These are phyloP conservation scores for Paramyrothecium roridum DNA, from an alignment of 2,329 filamentous ascomycete genomes.

Conservation along the genomic window DNA sequence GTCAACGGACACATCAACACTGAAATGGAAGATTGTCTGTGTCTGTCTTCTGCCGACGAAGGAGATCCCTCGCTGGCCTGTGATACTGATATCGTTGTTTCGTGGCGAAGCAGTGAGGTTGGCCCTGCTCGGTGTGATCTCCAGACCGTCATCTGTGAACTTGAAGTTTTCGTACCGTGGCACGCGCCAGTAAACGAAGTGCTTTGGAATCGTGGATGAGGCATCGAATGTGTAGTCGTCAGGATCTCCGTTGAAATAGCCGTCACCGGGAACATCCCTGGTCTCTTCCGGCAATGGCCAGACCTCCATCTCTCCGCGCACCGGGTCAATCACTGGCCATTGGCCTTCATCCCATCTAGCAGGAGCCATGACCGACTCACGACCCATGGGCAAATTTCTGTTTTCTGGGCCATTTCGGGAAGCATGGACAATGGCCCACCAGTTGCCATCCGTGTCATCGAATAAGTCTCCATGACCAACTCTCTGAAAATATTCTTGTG, in stretches of 20 bases:
- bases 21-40: neutral
- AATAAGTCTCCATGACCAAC: slow-evolving; percentile 57
- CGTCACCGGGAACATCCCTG: neutral
- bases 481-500: slow-evolving; percentile 44
- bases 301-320: neutral
- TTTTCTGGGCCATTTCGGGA: slow-evolving; percentile 30
- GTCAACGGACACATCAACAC: neutral
- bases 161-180: neutral
- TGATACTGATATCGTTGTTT: neutral
- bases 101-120: neutral
- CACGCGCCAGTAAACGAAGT: neutral
- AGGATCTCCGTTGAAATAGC: neutral
- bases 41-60: neutral
- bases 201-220: neutral
- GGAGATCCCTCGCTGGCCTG: neutral
- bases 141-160: neutral
- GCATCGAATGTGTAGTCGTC: neutral
- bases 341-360: slow-evolving; percentile 33
- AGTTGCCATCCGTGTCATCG: slow-evolving; percentile 38
- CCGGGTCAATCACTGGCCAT: slow-evolving; percentile 26
- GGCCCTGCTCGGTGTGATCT: neutral
- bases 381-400: slow-evolving; percentile 35
- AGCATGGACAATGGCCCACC: slow-evolving; percentile 38
- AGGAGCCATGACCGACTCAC: slow-evolving; percentile 36
- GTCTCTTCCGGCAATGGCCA: neutral